Conservation (phyloP, 208 protist genomes). For the Strigomonas culicis region DNA sequence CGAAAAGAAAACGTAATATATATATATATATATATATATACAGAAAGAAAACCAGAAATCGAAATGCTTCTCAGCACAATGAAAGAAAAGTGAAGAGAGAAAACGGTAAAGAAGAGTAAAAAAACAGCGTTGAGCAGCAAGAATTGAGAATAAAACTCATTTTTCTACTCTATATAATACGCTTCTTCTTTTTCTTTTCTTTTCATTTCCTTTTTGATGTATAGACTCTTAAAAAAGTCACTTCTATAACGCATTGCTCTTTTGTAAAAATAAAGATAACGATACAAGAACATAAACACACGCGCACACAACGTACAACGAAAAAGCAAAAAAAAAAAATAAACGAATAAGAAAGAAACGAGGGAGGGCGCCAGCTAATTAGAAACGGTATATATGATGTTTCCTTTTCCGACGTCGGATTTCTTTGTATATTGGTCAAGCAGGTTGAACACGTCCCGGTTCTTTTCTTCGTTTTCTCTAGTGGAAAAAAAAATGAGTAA, state of each 20-base stretch:
- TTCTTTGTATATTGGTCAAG: too few relatives aligned
- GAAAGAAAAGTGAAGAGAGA: background rate
- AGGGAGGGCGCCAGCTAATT: background rate
- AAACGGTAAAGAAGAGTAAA: conserved; percentile 1
- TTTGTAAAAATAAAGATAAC: background rate
- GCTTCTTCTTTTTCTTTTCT: background rate
- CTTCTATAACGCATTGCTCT: background rate
- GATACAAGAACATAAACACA: conserved; percentile 11
- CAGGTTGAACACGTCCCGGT: too few relatives aligned
- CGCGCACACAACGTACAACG: conserved; percentile 3
- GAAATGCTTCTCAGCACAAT: conserved; percentile 6
- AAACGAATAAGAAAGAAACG: conserved; percentile 3
- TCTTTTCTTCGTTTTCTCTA: too few relatives aligned
- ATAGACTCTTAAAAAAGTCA: background rate
- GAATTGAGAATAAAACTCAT: background rate
- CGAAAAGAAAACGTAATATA: conserved; percentile 18
- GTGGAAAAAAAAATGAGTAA: conserved; percentile 18
- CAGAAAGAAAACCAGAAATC: background rate
- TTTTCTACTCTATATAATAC: background rate
- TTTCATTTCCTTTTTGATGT: background rate
- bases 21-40: conserved; percentile 18
- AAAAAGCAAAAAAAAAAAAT: conserved; percentile 16
- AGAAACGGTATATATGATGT: background rate
- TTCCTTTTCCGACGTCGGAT: too few relatives aligned
- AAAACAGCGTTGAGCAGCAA: background rate